Percentiles rank a stretch among this genome's conserved stretches.
Evolutionary conservation across 495 filamentous ascomycete genomes (phyloP).

Genomic region (Parathielavia appendiculata): DNA sequence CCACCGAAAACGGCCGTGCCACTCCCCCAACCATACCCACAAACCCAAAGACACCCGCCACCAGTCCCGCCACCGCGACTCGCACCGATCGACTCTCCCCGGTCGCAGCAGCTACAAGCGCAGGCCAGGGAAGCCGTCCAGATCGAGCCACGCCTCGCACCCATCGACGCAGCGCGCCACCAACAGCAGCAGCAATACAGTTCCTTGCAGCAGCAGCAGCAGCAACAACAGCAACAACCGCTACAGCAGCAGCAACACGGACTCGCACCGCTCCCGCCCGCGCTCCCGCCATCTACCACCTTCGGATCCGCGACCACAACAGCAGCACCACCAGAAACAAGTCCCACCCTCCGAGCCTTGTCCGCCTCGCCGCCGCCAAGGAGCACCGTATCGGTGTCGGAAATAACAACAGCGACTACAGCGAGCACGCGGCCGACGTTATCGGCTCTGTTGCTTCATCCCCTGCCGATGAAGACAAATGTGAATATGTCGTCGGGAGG

Average conservation of each 20-base stretch:
- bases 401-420: not conserved
- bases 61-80: slow-evolving; percentile 18
- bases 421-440: slow-evolving; percentile 1
- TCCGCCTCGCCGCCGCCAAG: slow-evolving; percentile 4
- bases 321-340: not conserved
- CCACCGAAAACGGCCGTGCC: slow-evolving; percentile 10
- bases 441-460: slow-evolving; percentile 35
- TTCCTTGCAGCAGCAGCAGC: not conserved
- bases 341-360: not conserved
- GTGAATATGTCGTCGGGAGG: too few relatives aligned
- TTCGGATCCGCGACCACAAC: not conserved
- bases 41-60: slow-evolving; percentile 24
- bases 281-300: not conserved
- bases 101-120: slow-evolving; percentile 36
- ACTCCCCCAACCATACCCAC: slow-evolving; percentile 22
- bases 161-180: slow-evolving; percentile 18
- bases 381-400: slow-evolving; percentile 1
- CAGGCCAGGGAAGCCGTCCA: slow-evolving; percentile 33
- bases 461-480: slow-evolving; percentile 19
- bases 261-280: not conserved
- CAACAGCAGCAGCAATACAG: not conserved
- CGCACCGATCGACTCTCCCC: slow-evolving; percentile 30
- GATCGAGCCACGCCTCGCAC: slow-evolving; percentile 33
- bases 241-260: not conserved
- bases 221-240: not conserved